phyloP scores from a whole-genome alignment of 345 rosid genomes.

The Populus alba region DNA sequence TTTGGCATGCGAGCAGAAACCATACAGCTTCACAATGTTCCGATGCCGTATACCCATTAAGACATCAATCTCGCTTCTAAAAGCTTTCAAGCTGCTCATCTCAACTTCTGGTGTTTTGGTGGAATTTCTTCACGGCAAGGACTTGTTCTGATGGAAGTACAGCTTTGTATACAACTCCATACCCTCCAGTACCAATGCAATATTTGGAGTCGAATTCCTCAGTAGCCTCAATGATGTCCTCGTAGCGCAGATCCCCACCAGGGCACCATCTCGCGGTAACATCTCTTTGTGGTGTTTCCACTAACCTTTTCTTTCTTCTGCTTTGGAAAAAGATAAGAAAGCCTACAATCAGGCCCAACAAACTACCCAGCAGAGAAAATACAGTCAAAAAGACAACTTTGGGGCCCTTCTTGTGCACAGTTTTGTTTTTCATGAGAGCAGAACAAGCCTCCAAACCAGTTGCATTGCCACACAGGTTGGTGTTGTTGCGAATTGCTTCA shows the following conservation, averaged over 20 bases:
- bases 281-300: not conserved
- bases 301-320: not conserved
- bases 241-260: not conserved
- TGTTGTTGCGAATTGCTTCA: slow-evolving; percentile 9
- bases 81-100: no score
- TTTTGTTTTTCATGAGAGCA: not conserved
- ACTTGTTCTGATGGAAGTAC: not conserved
- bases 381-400: not conserved
- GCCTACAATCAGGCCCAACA: not conserved
- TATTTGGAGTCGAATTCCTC: slow-evolving; percentile 10
- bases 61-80: no score
- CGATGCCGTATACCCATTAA: no score
- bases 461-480: slow-evolving; percentile 17
- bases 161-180: slow-evolving; percentile 9
- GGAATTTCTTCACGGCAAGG: slow-evolving; percentile 12
- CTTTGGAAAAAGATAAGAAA: not conserved
- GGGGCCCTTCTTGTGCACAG: not conserved
- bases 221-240: not conserved
- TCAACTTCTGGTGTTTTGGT: no score
- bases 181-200: slow-evolving; percentile 6
- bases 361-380: not conserved
- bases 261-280: not conserved
- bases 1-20: no score
- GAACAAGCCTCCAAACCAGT: slow-evolving; percentile 8
- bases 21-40: no score